Evolutionary conservation across 2,329 filamentous ascomycete species (phyloP), one percentile per base, ranked within the genome.

Genomic region (Diplocarpon rosae): DNA sequence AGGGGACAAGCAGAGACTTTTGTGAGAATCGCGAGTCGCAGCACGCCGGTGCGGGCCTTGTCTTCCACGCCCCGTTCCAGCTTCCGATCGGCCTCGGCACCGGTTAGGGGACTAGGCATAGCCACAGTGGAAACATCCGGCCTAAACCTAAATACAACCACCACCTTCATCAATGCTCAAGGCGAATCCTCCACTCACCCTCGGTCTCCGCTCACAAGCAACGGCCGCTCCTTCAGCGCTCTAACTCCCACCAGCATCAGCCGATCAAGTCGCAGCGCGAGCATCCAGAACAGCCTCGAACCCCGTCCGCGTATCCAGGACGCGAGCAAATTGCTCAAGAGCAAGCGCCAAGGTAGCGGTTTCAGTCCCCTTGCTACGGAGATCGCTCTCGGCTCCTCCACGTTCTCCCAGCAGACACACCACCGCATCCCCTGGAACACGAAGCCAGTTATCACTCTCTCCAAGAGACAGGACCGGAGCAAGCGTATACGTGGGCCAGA

Each of bases 1-100:
- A 50, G 53, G 12, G 51, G 47, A 8, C 52, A 57, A 42, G 55
- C 53, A 14, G 47, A 55, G 27, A 39, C 47, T 7, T 52, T 56
- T 20, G 43, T 43, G 9, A 44, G 48, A 9, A 53, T 43, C 14
- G 47, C 48, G 10, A 49, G 43, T 28, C 28, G 37, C 41, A 38
- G 37, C 32, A 40, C 27, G 29, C 31, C 35, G 28, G 27, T 32
- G 16, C 15, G 37, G 14, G 28, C 16, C n/a, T 13, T 27, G 24
- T 44, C 27, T 14, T 17, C 29, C n/a, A 14, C 34, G 15, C 20
- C 14, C 10, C 20, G n/a, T 8, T 28, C 15, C 34, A 15, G 38
- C 15, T 4, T 5, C 15, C 11, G 33, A 11, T 35, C 37, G 10
- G 24, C 37, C 13, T 38, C 37, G n/a, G 37, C 37, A 3, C 24